Evolutionary conservation across 2,329 filamentous ascomycete genomes (phyloP), one percentile per base, ranked within the genome.

Genomic region (Colletotrichum falcatum): DNA sequence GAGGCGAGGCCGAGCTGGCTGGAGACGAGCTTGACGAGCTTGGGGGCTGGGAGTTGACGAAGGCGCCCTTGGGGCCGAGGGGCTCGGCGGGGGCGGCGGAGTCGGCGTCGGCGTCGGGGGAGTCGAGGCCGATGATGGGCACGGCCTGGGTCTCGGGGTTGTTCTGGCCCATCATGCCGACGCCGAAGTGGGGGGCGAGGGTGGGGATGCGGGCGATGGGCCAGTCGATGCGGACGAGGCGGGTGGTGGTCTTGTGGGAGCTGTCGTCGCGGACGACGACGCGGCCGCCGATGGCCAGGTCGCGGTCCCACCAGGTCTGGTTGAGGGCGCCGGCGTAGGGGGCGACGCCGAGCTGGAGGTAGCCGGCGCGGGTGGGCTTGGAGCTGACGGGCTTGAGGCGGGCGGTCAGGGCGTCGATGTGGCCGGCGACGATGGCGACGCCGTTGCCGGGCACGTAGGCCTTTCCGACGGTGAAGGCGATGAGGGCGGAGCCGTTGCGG

Each of bases 251-350:
- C 86, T 95, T 97, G 74, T 92, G 92, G 2, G 89, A 88, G 58
- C 85, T 82, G 5, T 86, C 79, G 75, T 97, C 91, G 73, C 91
- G 92, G 55, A 98, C 91, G 59, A 98, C 86, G 5, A 98, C 95
- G 54, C 94, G 88, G 48, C 96, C 96, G 73, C 94, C 96, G 75
- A 98, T 92, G 74, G 93, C 91, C 61, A 99, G 87, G 80, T 99
- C 96, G 46, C 96, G 90, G 80, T 98, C 96, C 95, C 95, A 98
- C 96, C 96, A 98, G 1, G 96, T 98, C 73, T 87, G 86, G 78
- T 95, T 96, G 72, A 98, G 83, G 1, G 86, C 94, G 61, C 96
- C 95, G 12, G 94, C 95, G 79, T 98, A 99, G 0, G 93, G 96
- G 2, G 96, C 95, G 63, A 98, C 94, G 30, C 94, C 95, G 8